These are phyloP conservation scores for Cadophora sp. DNA, from an alignment of 2,329 filamentous ascomycete genomes.

Conservation along the genomic window DNA sequence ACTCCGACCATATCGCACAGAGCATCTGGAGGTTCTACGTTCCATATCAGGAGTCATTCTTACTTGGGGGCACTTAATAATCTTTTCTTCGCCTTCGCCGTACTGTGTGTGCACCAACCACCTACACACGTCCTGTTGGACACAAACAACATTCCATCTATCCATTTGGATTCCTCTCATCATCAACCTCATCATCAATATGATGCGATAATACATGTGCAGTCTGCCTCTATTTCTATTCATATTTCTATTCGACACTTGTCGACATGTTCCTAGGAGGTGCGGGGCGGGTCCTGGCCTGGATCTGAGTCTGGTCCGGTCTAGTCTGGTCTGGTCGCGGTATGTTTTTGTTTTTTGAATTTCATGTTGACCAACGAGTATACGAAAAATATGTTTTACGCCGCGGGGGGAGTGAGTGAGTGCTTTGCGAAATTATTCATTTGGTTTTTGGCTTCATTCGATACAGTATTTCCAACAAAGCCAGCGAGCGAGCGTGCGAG, in stretches of 20 bases:
- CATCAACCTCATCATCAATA: not conserved
- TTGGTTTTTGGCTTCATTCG: too few species aligned
- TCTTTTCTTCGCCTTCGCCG: not conserved
- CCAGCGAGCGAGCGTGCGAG: slow-evolving; percentile 3
- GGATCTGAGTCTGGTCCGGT: not conserved
- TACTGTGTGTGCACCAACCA: not conserved
- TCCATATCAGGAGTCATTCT: not conserved
- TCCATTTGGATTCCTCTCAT: not conserved
- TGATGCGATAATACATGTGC: not conserved
- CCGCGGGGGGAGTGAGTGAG: too few species aligned
- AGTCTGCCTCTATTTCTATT: not conserved
- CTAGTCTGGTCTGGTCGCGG: not conserved
- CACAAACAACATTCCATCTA: not conserved
- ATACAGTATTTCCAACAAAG: not conserved
- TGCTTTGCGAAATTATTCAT: too few species aligned
- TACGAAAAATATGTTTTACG: slow-evolving; percentile 16
- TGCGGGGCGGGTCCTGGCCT: not conserved
- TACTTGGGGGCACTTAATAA: not conserved
- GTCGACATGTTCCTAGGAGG: not conserved
- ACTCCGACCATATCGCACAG: not conserved
- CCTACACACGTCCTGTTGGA: not conserved
- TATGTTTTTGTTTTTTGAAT: not conserved
- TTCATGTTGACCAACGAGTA: slow-evolving; percentile 4
- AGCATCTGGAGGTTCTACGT: not conserved
- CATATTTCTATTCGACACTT: not conserved